Evolutionary conservation across 768 basidiomycete genomes (phyloP).

Genomic region (Filobasidium floriforme): DNA sequence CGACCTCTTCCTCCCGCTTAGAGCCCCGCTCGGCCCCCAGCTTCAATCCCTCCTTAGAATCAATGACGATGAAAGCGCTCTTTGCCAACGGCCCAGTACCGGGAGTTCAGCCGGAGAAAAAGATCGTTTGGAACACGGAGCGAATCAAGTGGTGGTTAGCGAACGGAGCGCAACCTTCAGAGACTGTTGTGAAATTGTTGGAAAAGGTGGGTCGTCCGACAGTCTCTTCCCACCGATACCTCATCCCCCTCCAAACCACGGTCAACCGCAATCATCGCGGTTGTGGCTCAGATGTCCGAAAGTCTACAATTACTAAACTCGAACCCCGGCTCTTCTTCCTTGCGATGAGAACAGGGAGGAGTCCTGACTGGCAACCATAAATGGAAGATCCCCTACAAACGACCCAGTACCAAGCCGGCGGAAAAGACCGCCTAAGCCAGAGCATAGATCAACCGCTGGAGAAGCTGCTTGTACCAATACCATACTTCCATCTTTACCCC

Average conservation of each 20-base stretch:
- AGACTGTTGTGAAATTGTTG: slow-evolving; percentile 53
- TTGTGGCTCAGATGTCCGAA: background rate
- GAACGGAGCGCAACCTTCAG: slow-evolving; percentile 73
- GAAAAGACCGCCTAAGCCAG: background rate
- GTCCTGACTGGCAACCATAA: slow-evolving; percentile 22
- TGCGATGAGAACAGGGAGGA: slow-evolving; percentile 11
- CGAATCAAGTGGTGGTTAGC: slow-evolving; percentile 84
- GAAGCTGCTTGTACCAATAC: background rate
- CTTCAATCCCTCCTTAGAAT: slow-evolving; percentile 31
- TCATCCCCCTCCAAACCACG: background rate
- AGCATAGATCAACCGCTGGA: background rate
- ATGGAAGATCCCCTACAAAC: slow-evolving; percentile 14
- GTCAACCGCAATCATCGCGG: background rate
- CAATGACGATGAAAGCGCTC: slow-evolving; percentile 11
- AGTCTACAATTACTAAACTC: background rate
- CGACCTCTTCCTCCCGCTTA: slow-evolving; percentile 48
- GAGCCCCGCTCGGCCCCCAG: slow-evolving; percentile 29
- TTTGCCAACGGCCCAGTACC: background rate
- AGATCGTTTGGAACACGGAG: slow-evolving; percentile 80
- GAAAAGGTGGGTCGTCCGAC: slow-evolving; percentile 9
- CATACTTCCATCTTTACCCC: no score
- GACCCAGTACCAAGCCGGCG: background rate
- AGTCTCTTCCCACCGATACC: background rate
- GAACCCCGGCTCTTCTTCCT: background rate
- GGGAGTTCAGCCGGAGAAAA: slow-evolving; percentile 50